Evolutionary conservation across 1,284 basidiomycete genomes (phyloP), one percentile per base, ranked within the genome.

Genomic region (Cutaneotrichosporon daszewskae): DNA sequence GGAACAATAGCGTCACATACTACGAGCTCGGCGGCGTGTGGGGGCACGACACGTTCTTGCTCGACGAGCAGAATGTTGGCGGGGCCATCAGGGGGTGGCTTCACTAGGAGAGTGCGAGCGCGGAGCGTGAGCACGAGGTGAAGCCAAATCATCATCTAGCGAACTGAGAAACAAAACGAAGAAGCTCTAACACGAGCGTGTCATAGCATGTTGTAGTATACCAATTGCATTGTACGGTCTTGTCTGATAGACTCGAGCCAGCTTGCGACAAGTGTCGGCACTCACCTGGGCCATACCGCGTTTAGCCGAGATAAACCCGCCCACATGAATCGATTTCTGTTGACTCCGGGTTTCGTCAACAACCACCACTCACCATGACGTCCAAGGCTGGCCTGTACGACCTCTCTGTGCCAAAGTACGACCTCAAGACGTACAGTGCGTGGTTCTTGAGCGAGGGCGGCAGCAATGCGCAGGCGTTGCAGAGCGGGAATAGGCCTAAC

Each of bases 21-120:
- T 98, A 94, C 69, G 95, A 98, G 73, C 78, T 98, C 8, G 92
- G 95, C 29, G 91, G 94, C 4, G 92, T 97, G 13, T 97, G 91
- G 87, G 95, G 95, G 2, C 89, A 92, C 63, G 92, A 98, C 72
- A 96, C 90, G 22, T 98, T 98, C 74, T 75, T 99, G 74, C 72
- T 88, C 52, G 86, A 87, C 60, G 79, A 85, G 24, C 77, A 80
- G 44, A 85, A 84, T 47, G 83, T 88, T 1, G 85, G 85, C 3
- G 82, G 84, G 1, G 86, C 85, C 4, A 80, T 88, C 41, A 74
- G 82, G 45, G 86, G 86, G 0, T 88, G 87, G 41, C 38, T 51
- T 19, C 44, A 51, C n/a, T 51, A 39, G 29, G 5, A n/a, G 28
- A n/a, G n/a, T n/a, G n/a, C n/a, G n/a, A n/a, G n/a, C n/a, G n/a